Evolutionary conservation across 2,329 filamentous ascomycete genomes (phyloP), one percentile per base, ranked within the genome.

Genomic region (Neonectria sp.): DNA sequence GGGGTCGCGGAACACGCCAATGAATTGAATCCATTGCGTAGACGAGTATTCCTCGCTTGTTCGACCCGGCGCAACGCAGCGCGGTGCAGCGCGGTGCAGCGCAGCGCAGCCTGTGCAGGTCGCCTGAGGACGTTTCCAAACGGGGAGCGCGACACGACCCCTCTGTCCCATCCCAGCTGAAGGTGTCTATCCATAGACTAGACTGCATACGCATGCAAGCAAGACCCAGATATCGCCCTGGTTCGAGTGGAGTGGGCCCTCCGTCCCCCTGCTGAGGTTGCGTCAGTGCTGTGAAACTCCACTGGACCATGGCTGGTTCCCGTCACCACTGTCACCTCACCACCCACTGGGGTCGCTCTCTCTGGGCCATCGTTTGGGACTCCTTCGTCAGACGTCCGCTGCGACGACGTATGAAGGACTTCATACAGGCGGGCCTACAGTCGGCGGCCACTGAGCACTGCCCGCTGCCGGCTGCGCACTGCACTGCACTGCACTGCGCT

Each of bases 221-320:
- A 66, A 61, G 62, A 55, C 51, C 62, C 56, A 65, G 62, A 57
- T 55, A 45, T 60, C 62, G 53, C 62, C 56, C 51, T 60, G 53
- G 63, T 55, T 29, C 45, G 53, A 35, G 63, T 61, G 58, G 63
- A 66, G 52, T 31, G 46, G 58, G 62, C 48, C 35, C 27, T 58
- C 55, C 40, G 27, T 60, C 52, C 58, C 63, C 63, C 58, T 66
- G 63, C 53, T 66, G 35, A 31, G 21, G 58, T 58, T 66, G 63
- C 63, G 58, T 66, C 63, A 66, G 63, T 61, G 27, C 63, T 62
- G 58, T 25, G 43, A 53, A 52, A 61, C 53, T 55, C 59, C 63
- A 61, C 48, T 51, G 51, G 43, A 40, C 55, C 9, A 56, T 40
- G 55, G 31, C 43, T 29, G 40, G 40, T 21, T 43, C 40, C 40